Percentiles rank a stretch among this genome's conserved stretches.
Conservation (phyloP, 805 yeast species). For the Kuraishia borneana region DNA sequence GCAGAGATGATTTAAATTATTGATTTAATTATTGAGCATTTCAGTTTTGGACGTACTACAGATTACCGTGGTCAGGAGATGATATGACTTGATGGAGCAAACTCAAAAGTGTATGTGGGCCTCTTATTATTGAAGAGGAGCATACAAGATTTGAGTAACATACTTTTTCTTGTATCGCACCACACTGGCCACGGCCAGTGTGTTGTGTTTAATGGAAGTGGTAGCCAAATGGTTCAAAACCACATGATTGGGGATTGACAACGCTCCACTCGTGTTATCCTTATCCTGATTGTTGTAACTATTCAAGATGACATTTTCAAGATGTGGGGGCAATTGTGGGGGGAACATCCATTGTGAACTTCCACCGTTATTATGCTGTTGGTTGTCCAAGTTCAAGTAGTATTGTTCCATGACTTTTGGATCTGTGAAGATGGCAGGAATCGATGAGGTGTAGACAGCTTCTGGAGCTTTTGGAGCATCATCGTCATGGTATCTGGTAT, state of each 20-base stretch:
- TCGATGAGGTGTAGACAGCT: conserved; percentile 45
- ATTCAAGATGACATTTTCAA: conserved; percentile 87
- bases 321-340: conserved; percentile 93
- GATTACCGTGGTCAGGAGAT: too few species aligned
- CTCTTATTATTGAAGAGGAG: conserved; percentile 54
- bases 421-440: conserved; percentile 78
- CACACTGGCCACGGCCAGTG: conserved; percentile 86
- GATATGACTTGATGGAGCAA: too few species aligned
- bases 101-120: background rate
- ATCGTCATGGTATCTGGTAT: conserved; percentile 61
- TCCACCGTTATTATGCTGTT: conserved; percentile 43
- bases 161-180: conserved; percentile 82
- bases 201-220: conserved; percentile 86
- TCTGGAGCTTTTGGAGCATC: conserved; percentile 17
- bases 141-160: conserved; percentile 85
- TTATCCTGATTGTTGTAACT: conserved; percentile 49
- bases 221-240: conserved; percentile 93
- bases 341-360: conserved; percentile 63
- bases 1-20: too few species aligned
- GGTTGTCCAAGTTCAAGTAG: conserved; percentile 63
- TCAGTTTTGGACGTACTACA: too few species aligned
- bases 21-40: too few species aligned
- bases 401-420: conserved; percentile 84
- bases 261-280: conserved; percentile 78
- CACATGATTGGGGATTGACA: conserved; percentile 92